Percentiles rank a stretch among this genome's conserved stretches.
phyloP scores from a whole-genome alignment of 2,329 filamentous ascomycete genomes.

The Akanthomyces uredinophilus region DNA sequence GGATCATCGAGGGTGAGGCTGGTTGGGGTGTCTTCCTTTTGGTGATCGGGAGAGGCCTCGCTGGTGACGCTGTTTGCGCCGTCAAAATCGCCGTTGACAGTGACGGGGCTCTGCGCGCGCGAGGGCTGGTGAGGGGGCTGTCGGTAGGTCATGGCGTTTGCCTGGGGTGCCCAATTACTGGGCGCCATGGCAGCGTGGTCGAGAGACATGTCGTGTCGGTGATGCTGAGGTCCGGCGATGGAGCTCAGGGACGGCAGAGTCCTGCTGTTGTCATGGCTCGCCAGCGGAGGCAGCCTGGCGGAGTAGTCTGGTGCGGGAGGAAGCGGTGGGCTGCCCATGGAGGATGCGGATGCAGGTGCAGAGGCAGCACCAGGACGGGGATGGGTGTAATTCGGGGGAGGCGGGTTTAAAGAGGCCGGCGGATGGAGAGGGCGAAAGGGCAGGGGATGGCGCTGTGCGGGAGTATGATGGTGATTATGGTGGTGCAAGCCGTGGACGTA shows the following conservation, averaged over 20 bases:
- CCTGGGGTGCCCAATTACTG: slow-evolving; percentile 27
- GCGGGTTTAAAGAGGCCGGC: not conserved
- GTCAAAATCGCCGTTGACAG: slow-evolving; percentile 46
- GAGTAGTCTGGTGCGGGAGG: slow-evolving; percentile 23
- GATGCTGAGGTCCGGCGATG: slow-evolving; percentile 27
- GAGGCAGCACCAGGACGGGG: not conserved
- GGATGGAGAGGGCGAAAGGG: slow-evolving; percentile 16
- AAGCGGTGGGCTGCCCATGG: slow-evolving; percentile 4
- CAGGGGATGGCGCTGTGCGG: slow-evolving; percentile 19
- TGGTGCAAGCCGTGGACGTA: slow-evolving; percentile 19
- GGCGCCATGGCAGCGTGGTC: slow-evolving; percentile 11
- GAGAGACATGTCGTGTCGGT: slow-evolving; percentile 18
- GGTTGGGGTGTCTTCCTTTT: slow-evolving; percentile 39
- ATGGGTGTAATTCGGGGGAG: not conserved
- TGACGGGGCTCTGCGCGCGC: slow-evolving; percentile 40
- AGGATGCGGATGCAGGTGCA: not conserved
- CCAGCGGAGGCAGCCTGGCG: slow-evolving; percentile 21
- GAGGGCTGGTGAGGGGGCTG: slow-evolving; percentile 20
- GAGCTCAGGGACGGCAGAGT: slow-evolving; percentile 34
- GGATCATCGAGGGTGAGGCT: slow-evolving; percentile 60
- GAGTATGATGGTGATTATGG: slow-evolving; percentile 4
- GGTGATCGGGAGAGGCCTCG: slow-evolving; percentile 44
- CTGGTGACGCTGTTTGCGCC: slow-evolving; percentile 36
- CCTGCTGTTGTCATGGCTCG: slow-evolving; percentile 24
- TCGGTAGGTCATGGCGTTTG: slow-evolving; percentile 43